These are phyloP conservation scores for Macrocybe gigantea DNA, from an alignment of 768 basidiomycete genomes.

Conservation along the genomic window DNA sequence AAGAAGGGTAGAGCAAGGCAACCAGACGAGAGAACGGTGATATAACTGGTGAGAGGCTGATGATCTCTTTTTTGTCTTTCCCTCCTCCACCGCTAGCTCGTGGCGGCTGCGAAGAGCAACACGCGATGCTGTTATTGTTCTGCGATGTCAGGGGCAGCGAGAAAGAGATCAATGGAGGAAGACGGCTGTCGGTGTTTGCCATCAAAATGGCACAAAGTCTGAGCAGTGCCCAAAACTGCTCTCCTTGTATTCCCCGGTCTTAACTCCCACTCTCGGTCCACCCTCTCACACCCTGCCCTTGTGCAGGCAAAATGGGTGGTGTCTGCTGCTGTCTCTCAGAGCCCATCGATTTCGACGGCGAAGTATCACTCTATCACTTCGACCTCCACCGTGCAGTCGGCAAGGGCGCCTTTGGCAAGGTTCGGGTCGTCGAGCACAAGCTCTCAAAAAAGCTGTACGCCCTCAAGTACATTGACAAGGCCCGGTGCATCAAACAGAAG, in stretches of 20 bases:
- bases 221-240: background rate
- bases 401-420: slow-evolving; percentile 98
- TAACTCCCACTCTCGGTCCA: slow-evolving; percentile 30
- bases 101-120: no score
- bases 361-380: slow-evolving; percentile 92
- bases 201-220: slow-evolving; percentile 13
- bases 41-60: no score
- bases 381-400: slow-evolving; percentile 94
- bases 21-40: no score
- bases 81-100: no score
- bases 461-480: slow-evolving; percentile 97
- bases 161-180: slow-evolving; percentile 14
- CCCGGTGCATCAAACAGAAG: slow-evolving; percentile 84
- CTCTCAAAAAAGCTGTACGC: slow-evolving; percentile 88
- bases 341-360: slow-evolving; percentile 80
- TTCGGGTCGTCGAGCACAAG: slow-evolving; percentile 96
- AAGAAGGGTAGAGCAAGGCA: no score
- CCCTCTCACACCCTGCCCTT: slow-evolving; percentile 28
- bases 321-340: slow-evolving; percentile 54
- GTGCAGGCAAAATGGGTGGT: slow-evolving; percentile 48
- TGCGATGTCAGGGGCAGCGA: no score
- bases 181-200: slow-evolving; percentile 10
- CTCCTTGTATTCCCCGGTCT: slow-evolving; percentile 19
- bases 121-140: no score
- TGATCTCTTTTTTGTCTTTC: no score